Percentiles rank a stretch among this genome's conserved stretches.
Evolutionary conservation across 2,329 filamentous ascomycete genomes (phyloP).

Genomic region (Colletotrichum navitas): DNA sequence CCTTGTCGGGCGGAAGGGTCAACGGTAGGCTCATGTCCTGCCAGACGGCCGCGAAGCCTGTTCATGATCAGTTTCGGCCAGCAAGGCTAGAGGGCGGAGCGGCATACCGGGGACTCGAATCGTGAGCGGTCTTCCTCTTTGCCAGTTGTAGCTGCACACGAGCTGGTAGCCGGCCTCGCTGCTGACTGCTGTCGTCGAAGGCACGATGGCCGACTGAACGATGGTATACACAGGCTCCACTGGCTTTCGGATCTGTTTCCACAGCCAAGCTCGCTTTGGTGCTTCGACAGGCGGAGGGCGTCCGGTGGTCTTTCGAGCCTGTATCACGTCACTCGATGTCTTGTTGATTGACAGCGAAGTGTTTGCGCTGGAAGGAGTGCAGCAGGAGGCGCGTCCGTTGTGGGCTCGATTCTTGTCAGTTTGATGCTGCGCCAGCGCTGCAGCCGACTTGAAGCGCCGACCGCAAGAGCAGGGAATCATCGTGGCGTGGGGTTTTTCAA

Average conservation of each 20-base stretch:
- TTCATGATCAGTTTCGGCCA: not conserved
- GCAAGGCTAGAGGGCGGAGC: no score
- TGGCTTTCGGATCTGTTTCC: not conserved
- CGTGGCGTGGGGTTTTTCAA: not conserved
- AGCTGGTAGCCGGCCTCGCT: not conserved
- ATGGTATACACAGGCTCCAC: not conserved
- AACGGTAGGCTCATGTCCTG: not conserved
- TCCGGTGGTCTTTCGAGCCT: no score
- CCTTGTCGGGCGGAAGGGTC: not conserved
- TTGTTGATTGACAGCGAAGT: not conserved
- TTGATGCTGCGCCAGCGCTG: not conserved
- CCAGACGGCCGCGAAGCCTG: not conserved
- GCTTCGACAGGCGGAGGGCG: no score
- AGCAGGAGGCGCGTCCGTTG: not conserved
- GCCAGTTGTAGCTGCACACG: constrained; percentile 10
- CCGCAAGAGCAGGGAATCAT: not conserved
- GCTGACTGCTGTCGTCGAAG: not conserved
- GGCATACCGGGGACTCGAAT: not conserved
- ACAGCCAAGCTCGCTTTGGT: not conserved
- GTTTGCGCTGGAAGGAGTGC: no score
- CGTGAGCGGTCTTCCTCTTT: not conserved
- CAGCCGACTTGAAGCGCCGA: not conserved
- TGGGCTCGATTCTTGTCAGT: not conserved
- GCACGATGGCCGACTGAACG: not conserved
- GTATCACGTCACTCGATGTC: not conserved